These are phyloP conservation scores for Pythium sukuiense DNA, from an alignment of 352 stramenopile genomes.

Conservation along the genomic window DNA sequence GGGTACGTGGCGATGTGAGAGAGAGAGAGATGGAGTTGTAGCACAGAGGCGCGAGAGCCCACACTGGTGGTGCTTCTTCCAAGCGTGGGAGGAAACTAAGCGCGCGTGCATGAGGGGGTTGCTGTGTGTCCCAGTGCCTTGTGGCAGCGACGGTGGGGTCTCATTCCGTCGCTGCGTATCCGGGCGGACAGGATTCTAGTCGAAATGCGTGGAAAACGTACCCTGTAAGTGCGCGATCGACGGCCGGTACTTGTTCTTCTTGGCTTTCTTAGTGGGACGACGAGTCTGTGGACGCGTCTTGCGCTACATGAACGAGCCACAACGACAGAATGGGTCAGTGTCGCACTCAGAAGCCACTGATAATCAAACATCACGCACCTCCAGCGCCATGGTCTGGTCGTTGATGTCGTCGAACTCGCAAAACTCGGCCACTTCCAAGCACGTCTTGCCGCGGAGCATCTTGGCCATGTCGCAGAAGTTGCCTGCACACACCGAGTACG, in stretches of 20 bases:
- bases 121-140: slow-evolving; percentile 30
- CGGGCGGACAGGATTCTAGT: slow-evolving; percentile 38
- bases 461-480: slow-evolving; percentile 81
- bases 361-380: slow-evolving; percentile 30
- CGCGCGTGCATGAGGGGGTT: not conserved
- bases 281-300: slow-evolving; percentile 35
- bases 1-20: not conserved
- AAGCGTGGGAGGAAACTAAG: slow-evolving; percentile 21
- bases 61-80: slow-evolving; percentile 29
- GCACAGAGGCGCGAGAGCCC: slow-evolving; percentile 24
- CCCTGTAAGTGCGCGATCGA: slow-evolving; percentile 66
- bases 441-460: slow-evolving; percentile 66
- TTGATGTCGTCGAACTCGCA: slow-evolving; percentile 73
- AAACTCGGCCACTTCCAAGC: slow-evolving; percentile 70
- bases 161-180: slow-evolving; percentile 62
- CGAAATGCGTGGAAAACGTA: slow-evolving; percentile 35
- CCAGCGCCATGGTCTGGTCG: slow-evolving; percentile 44
- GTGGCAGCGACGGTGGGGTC: slow-evolving; percentile 41
- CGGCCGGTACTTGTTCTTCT: slow-evolving; percentile 59
- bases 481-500: slow-evolving; percentile 67
- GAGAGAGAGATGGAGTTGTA: slow-evolving; percentile 10
- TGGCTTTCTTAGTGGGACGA: slow-evolving; percentile 29
- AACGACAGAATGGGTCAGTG: slow-evolving; percentile 1
- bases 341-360: not conserved
- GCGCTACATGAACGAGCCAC: slow-evolving; percentile 14